A percentile compares a stretch with the other conserved stretches of the same genome.
phyloP scores from a whole-genome alignment of 225 moss, liverwort and hornwort species.

The Antitrichia curtipendula region DNA sequence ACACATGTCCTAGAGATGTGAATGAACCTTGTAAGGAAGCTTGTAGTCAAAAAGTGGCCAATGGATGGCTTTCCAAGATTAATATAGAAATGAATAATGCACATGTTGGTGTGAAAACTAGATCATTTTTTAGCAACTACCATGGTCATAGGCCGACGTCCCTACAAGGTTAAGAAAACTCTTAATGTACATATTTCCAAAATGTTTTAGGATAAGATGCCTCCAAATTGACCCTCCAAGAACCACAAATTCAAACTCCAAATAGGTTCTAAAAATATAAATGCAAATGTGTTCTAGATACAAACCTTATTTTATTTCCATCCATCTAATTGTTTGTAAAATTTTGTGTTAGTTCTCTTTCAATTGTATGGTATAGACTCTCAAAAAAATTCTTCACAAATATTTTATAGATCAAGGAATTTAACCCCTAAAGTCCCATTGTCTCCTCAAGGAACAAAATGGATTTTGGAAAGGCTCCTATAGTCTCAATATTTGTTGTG shows the following conservation, averaged over 20 bases:
- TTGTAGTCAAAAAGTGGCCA: fast-evolving
- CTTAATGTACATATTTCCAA: background rate
- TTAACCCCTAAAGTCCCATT: too few relatives aligned
- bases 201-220: background rate
- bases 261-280: fast-evolving
- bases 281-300: too few relatives aligned
- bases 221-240: fast-evolving
- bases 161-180: background rate
- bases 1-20: too few relatives aligned
- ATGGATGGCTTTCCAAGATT: background rate
- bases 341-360: background rate
- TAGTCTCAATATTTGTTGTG: too few relatives aligned
- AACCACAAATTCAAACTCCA: background rate
- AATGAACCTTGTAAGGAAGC: too few relatives aligned
- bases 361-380: background rate
- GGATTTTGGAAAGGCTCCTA: too few relatives aligned
- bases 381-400: background rate
- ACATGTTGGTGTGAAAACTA: too few relatives aligned
- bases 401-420: too few relatives aligned
- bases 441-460: too few relatives aligned
- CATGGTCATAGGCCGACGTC: fast-evolving
- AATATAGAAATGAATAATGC: background rate
- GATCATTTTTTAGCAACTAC: too few relatives aligned
- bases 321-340: too few relatives aligned
- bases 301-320: too few relatives aligned